Conservation (phyloP, 371 early-diverging fungal genomes). For the Mycotypha africana region DNA sequence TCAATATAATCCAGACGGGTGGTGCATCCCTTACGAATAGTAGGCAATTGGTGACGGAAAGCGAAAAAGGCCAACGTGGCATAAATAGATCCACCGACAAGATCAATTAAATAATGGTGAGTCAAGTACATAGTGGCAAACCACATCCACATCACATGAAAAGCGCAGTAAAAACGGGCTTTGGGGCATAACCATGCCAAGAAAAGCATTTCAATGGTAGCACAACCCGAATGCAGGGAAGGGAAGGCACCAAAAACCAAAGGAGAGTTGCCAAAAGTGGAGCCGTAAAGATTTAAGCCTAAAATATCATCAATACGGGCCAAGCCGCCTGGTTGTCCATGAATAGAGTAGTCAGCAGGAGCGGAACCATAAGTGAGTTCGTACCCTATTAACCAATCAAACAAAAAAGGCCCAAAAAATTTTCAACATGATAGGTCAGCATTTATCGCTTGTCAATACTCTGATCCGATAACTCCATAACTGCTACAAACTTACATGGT, state of each 20-base stretch:
- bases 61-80: slow-evolving; percentile 50
- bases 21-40: slow-evolving; percentile 7
- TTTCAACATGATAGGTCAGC: no score
- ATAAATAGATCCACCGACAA: slow-evolving; percentile 65
- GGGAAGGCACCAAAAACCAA: slow-evolving; percentile 74
- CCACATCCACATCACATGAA: slow-evolving; percentile 68
- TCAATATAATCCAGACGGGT: slow-evolving; percentile 11
- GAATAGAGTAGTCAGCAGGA: slow-evolving; percentile 62
- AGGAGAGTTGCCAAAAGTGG: slow-evolving; percentile 62
- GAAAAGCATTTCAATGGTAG: slow-evolving; percentile 58
- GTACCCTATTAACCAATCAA: slow-evolving; percentile 56
- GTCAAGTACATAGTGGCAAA: slow-evolving; percentile 72
- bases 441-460: no score
- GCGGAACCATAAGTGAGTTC: slow-evolving; percentile 48
- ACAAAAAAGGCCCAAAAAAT: no score
- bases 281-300: slow-evolving; percentile 54
- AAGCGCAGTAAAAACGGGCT: slow-evolving; percentile 33
- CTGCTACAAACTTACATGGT: slow-evolving; percentile 66
- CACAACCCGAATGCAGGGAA: slow-evolving; percentile 68
- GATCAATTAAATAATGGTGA: slow-evolving; percentile 69
- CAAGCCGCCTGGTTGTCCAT: slow-evolving; percentile 67
- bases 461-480: no score
- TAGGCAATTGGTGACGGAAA: slow-evolving; percentile 24
- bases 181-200: slow-evolving; percentile 44
- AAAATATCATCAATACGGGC: slow-evolving; percentile 64